phyloP scores from a whole-genome alignment of 1,284 basidiomycete genomes.

The Stereum hirsutum region DNA sequence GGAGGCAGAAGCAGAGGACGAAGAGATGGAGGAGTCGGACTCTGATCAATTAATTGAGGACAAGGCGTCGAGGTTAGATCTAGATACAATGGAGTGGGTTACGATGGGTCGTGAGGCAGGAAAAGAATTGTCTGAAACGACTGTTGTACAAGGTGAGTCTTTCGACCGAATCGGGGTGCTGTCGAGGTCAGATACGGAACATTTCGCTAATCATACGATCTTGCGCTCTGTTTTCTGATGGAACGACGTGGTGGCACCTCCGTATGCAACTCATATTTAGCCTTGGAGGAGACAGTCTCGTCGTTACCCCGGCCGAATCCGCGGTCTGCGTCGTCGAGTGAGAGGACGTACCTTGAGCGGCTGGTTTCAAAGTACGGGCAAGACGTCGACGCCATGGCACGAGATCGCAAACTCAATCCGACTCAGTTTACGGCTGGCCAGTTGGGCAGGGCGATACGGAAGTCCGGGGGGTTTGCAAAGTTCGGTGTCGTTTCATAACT shows the following conservation, averaged over 20 bases:
- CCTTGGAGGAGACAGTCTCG: conserved; percentile 33
- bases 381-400: conserved; percentile 72
- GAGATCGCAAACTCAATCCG: conserved; percentile 73
- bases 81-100: conserved; percentile 25
- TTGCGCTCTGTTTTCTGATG: no score
- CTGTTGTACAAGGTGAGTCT: conserved; percentile 25
- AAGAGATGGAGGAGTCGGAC: conserved; percentile 12
- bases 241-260: not conserved
- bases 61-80: conserved; percentile 14
- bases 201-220: no score
- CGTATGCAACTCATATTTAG: no score
- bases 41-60: conserved; percentile 18
- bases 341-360: conserved; percentile 57
- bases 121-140: conserved; percentile 13
- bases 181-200: no score
- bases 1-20: conserved; percentile 45
- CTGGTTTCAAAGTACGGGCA: conserved; percentile 68
- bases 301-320: conserved; percentile 33
- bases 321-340: conserved; percentile 65
- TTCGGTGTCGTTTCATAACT: no score
- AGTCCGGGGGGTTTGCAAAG: conserved; percentile 32
- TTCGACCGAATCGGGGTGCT: no score
- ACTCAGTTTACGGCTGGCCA: conserved; percentile 86
- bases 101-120: conserved; percentile 17
- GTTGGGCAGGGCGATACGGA: conserved; percentile 53